Evolutionary conservation across 2,329 filamentous ascomycete genomes (phyloP), one percentile per base, ranked within the genome.

Genomic region (Chaetomiaceae sp.): DNA sequence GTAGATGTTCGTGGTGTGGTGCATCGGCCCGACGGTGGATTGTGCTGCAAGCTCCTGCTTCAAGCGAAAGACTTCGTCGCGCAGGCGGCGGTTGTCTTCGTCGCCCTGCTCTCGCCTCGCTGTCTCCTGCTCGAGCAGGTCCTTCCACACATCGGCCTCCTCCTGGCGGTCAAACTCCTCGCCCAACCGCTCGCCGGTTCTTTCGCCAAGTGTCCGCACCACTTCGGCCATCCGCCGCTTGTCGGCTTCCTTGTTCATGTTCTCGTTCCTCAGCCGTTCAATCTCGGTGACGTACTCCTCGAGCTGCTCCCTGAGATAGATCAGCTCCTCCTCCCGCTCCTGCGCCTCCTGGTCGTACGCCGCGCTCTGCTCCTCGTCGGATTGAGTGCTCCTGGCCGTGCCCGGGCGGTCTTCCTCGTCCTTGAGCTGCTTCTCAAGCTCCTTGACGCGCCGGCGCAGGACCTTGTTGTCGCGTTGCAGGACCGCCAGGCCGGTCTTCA

Each of bases 111-210:
- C 92, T 51, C 92, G 82, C 25, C 90, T 83, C 3, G 86, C 86
- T 2, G 88, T 93, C 68, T 99, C 93, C 58, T 93, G 89, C 64
- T 96, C 89, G 21, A 96, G 79, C 55, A 97, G 81, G 61, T 96
- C 92, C 66, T 95, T 96, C 86, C 89, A 96, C 68, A 96, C 92
- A 55, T 95, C 89, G 65, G 87, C 75, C 60, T 83, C 79, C 58
- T 83, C 81, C 55, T 83, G 77, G 10, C 76, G 71, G 2, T 74
- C 75, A 6, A 79, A 65, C 37, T 66, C 72, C 61, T 70, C 80
- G 3, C 74, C 75, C 8, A 79, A 66, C 33, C 66, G 72, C 61
- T 70, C 80, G 57, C 68, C 74, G 60, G 53, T 69, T 56, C 55
- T 65, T 62, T 58, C 64, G 16, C 64, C 60, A 3, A 81, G 66